Base-by-base conservation (phyloP, 768 basidiomycete species). In the Naganishia randhawae region DNA sequence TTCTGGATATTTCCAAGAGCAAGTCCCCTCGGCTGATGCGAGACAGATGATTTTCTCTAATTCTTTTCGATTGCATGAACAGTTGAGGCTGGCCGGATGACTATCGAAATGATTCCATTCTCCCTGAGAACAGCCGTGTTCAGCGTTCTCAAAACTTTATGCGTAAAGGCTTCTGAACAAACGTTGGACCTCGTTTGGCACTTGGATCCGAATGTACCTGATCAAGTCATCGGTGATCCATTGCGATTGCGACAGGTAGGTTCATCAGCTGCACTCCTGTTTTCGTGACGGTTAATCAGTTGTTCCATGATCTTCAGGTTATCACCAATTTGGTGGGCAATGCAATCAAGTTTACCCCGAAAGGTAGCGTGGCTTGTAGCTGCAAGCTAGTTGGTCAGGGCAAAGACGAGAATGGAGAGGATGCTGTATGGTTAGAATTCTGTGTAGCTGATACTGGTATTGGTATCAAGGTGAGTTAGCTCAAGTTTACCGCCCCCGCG, bases 81-180 rank as follows among this genome's bases (percentile, higher is more conserved):
- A 96, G 94, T 98, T 75, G 96, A 99, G 81, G 96, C 95, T 45
- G 96, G 96, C 51, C 89, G 95, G 14, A 99, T 99, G 96, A 98
- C 93, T 1, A 96, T 99, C 90, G 96, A 99, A 81, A 89, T 91
- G 32, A 95, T 97, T n/a, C 89, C 94, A 1, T 99, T 95, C 81
- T 97, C 94, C 11, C 85, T 97, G 32, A 89, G 96, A n/a, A 89
- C 92, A 73, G 95, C 92, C 3, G 92, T 97, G 48, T 98, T 97
- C 75, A 92, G 92, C 32, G 96, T 98, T 69, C 85, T 98, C 76
- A 99, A 99, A 82, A 98, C 95, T 0, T 85, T 99, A 67, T 94
- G 97, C 74, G 93, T 97, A 61, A 93, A 94, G 52, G 96, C 95
- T 1, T 91, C 93, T 0, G 94, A 98, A 80, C 94, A 93, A 81